These are phyloP conservation scores for Cryptosporidium parvum DNA, from an alignment of 169 alveolate genomes.

Conservation along the genomic window DNA sequence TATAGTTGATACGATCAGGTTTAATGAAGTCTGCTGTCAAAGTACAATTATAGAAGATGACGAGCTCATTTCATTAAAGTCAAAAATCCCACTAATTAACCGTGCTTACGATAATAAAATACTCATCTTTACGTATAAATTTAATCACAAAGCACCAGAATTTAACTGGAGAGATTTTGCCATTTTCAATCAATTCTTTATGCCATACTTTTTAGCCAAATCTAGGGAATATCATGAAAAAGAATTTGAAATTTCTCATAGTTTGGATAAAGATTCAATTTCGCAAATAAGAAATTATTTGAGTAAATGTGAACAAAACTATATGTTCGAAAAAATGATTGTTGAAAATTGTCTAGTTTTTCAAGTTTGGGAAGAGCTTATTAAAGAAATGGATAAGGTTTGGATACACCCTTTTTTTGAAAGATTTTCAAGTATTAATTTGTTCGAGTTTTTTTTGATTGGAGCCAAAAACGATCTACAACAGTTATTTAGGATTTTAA, in stretches of 20 bases:
- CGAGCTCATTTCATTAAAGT: constrained; percentile 23
- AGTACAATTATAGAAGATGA: background rate
- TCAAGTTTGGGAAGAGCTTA: constrained; percentile 61
- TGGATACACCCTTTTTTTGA: constrained; percentile 69
- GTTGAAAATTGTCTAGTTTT: constrained; percentile 39
- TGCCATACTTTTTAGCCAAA: constrained; percentile 13
- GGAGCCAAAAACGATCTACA: constrained; percentile 38
- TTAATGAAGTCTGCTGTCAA: constrained; percentile 26
- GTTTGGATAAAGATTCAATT: background rate
- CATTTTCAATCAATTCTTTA: constrained; percentile 22
- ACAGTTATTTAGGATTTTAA: constrained; percentile 32
- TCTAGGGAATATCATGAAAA: constrained; percentile 19
- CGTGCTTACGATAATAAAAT: background rate
- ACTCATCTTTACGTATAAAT: constrained; percentile 29
- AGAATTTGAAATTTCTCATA: background rate
- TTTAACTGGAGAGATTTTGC: constrained; percentile 17
- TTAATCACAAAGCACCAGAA: background rate
- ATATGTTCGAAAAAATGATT: constrained; percentile 36
- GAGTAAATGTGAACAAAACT: constrained; percentile 16
- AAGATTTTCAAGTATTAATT: background rate
- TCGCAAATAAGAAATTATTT: constrained; percentile 20
- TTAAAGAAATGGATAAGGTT: constrained; percentile 25
- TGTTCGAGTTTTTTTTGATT: constrained; percentile 11
- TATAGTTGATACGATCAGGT: constrained; percentile 9
- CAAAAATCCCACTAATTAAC: constrained; percentile 7